phyloP scores from a whole-genome alignment of 176 grass and related monocot species.

The Elymus sibiricus region DNA sequence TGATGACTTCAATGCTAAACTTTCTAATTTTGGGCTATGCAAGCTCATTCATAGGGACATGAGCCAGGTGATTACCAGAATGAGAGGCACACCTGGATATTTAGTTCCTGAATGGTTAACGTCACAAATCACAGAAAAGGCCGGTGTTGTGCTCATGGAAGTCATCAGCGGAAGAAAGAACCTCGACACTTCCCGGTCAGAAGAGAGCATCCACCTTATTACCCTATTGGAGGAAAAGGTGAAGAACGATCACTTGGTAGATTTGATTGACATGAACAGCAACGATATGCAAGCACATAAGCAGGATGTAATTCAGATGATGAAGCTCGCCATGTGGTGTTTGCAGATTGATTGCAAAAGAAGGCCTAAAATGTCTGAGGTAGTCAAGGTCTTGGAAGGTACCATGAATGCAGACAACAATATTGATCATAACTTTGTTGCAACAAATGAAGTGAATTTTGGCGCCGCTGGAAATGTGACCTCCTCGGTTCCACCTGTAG shows the following conservation, averaged over 20 bases:
- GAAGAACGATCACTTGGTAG: background rate
- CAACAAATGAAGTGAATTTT: too few relatives aligned
- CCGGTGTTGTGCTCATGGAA: slow-evolving; percentile 35
- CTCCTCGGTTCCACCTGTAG: background rate
- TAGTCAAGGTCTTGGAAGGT: too few relatives aligned
- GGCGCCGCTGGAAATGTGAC: background rate
- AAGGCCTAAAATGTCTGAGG: too few relatives aligned
- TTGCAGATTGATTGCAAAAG: too few relatives aligned
- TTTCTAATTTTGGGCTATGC: slow-evolving; percentile 40
- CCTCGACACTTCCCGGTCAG: slow-evolving; percentile 18
- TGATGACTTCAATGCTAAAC: slow-evolving; percentile 23
- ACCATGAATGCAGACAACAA: too few relatives aligned
- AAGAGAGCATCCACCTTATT: slow-evolving; percentile 33
- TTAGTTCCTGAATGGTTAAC: slow-evolving; percentile 50
- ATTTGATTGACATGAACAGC: too few relatives aligned
- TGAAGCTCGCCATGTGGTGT: too few relatives aligned
- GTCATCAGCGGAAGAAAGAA: slow-evolving; percentile 31
- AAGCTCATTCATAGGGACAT: slow-evolving; percentile 32
- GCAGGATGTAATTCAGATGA: too few relatives aligned
- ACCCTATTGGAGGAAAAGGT: too few relatives aligned
- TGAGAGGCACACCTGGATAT: slow-evolving; percentile 29
- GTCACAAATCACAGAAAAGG: slow-evolving; percentile 29
- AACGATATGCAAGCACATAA: too few relatives aligned
- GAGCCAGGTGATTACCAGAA: slow-evolving; percentile 20
- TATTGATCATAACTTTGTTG: background rate